Base-by-base conservation (phyloP, 108 stramenopile species). In the Schizochytrium sp. region DNA sequence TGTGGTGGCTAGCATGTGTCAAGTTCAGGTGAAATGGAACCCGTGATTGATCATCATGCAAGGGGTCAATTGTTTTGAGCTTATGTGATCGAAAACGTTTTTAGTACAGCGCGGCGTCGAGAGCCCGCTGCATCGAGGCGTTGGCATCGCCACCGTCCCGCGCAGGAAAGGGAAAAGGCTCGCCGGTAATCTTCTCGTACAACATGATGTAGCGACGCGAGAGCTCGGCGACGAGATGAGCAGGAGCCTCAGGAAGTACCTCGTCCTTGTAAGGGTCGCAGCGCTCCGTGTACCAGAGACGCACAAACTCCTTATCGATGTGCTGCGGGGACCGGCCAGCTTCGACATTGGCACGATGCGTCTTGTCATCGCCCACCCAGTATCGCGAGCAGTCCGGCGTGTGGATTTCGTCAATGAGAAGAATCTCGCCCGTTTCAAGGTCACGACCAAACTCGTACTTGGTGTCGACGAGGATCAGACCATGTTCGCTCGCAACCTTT, bases 381-480 rank as follows among this genome's bases (percentile, higher is more conserved):
- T 98, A 99, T 5, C 99, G 94, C 44, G 96, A 97, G 28, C 98
- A 98, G 91, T 99, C 99, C 44, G 99, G 99, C 5, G 99, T 99
- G 88, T 97, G 96, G 4, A 99, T 96, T 92, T 99, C 99, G 87
- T 99, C 99, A 72, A 99, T 97, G 88, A 99, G 88, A 4, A 95
- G 60, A 60, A 99, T 98, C 34, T 96, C 93, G 41, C 94, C 94
- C 18, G 94, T 91, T 23, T 89, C 89, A 59, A 60, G 10, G 89
- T 97, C 97, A 44, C 94, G 94, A 8, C 99, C 99, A 89, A 98
- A 96, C 94, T 99, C 99, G 90, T 97, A 99, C 90, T 99, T 99
- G 19, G 99, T 99, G 92, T 99, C 99, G 23, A 99, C 99, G 44
- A 99, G 91, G 71, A 99, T 97, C 59, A 99, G 90, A 44, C 99